phyloP scores from a whole-genome alignment of 768 basidiomycete genomes.

The Flagelloscypha sp. region DNA sequence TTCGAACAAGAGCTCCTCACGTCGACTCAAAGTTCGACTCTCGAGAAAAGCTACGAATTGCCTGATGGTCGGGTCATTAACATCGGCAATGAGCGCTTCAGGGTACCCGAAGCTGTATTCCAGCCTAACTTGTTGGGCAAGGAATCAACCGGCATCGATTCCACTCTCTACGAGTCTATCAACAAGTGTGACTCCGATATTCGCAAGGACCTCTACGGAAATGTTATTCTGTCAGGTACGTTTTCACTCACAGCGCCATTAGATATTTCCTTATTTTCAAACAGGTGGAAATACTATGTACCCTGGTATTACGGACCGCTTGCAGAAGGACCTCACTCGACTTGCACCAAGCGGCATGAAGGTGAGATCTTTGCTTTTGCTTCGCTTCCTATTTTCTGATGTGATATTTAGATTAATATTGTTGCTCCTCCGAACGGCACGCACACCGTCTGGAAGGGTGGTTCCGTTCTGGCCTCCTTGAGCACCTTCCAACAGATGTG shows the following conservation, averaged over 20 bases:
- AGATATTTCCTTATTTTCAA: no score
- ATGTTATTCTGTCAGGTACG: conserved; percentile 84
- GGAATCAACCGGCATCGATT: conserved; percentile 80
- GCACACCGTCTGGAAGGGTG: conserved; percentile 94
- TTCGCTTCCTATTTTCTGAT: conserved; percentile 3
- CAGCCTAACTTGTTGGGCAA: conserved; percentile 53
- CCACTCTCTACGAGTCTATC: conserved; percentile 51
- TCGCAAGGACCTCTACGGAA: conserved; percentile 72
- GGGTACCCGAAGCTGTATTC: conserved; percentile 50
- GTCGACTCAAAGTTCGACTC: conserved; percentile 78
- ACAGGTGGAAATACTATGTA: conserved; percentile 95
- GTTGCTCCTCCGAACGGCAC: conserved; percentile 91
- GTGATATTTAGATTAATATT: conserved; percentile 63
- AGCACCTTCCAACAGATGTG: conserved; percentile 96
- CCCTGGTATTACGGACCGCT: conserved; percentile 91
- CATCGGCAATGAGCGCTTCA: no score
- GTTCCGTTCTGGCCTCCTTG: conserved; percentile 78
- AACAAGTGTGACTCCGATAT: conserved; percentile 74
- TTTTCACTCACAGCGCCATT: no score
- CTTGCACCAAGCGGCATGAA: conserved; percentile 87
- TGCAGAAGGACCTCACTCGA: conserved; percentile 88
- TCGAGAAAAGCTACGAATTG: conserved; percentile 92
- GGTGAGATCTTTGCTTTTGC: conserved; percentile 24
- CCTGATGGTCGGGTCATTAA: no score
- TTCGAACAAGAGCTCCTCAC: conserved; percentile 92